phyloP scores from a whole-genome alignment of 371 early-diverging fungal genomes.

The Syncephalastrum sp. region DNA sequence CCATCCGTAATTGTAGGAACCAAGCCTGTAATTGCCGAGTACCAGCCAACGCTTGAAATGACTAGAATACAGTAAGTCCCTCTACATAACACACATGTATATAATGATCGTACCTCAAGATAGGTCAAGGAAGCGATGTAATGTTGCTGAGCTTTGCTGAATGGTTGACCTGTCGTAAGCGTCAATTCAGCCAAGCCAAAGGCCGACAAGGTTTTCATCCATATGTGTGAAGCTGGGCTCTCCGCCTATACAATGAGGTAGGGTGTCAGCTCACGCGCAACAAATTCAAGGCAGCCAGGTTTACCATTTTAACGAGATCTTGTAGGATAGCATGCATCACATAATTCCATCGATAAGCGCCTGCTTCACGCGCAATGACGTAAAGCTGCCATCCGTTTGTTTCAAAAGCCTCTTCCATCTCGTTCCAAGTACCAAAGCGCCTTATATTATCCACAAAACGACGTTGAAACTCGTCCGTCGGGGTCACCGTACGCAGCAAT shows the following conservation, averaged over 20 bases:
- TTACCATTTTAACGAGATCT: slow-evolving; percentile 24
- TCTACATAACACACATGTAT: slow-evolving; percentile 14
- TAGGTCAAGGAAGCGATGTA: slow-evolving; percentile 1
- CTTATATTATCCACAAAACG: slow-evolving; percentile 3
- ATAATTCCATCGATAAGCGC: slow-evolving; percentile 29
- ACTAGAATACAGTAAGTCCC: slow-evolving; percentile 16
- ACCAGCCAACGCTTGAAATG: slow-evolving; percentile 28
- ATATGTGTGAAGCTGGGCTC: slow-evolving; percentile 28
- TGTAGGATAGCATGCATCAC: slow-evolving; percentile 28
- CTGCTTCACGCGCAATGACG: slow-evolving; percentile 36
- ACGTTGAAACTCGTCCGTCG: slow-evolving; percentile 1
- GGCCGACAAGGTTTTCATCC: slow-evolving; percentile 28
- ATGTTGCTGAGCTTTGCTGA: not conserved
- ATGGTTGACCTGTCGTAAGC: not conserved
- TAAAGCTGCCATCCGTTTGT: slow-evolving; percentile 35
- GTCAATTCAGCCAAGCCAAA: slow-evolving; percentile 30
- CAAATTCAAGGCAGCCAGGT: not conserved
- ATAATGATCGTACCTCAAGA: slow-evolving; percentile 7
- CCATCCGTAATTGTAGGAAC: slow-evolving; percentile 39
- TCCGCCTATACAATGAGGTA: slow-evolving; percentile 17
- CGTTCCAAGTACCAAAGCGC: slow-evolving; percentile 30
- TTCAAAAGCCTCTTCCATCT: slow-evolving; percentile 7
- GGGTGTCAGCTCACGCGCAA: not conserved
- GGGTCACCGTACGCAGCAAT: slow-evolving; percentile 22
- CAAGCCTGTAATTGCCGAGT: slow-evolving; percentile 20